Evolutionary conservation across 345 rosid species (phyloP).

Genomic region (Populus pruinosa): DNA sequence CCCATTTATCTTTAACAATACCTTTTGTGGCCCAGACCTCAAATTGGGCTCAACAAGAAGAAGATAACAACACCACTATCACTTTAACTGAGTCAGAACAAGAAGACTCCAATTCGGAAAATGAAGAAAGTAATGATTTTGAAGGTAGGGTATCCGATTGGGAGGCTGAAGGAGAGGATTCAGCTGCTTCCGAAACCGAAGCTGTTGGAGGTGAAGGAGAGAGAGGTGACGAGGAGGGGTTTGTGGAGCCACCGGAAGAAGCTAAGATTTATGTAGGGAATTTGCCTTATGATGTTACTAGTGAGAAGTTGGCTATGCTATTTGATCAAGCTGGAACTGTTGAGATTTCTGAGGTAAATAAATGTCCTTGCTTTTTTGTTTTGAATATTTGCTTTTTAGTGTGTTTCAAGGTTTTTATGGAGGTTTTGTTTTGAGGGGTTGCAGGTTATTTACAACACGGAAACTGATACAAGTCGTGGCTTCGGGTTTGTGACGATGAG

Average conservation of each 20-base stretch:
- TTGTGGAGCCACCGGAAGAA: constrained; percentile 65
- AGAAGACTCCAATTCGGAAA: constrained; percentile 26
- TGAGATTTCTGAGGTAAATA: constrained; percentile 82
- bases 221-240: constrained; percentile 28
- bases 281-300: constrained; percentile 74
- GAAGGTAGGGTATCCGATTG: constrained; percentile 33
- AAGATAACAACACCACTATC: constrained; percentile 31
- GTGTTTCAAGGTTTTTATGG: background rate
- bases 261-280: constrained; percentile 88
- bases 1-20: constrained; percentile 37
- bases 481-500: constrained; percentile 95
- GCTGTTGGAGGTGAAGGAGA: constrained; percentile 23
- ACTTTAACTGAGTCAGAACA: constrained; percentile 26
- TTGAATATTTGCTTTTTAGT: background rate
- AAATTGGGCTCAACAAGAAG: constrained; percentile 29
- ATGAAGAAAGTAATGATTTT: constrained; percentile 26
- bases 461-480: constrained; percentile 84
- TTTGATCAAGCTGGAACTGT: constrained; percentile 89
- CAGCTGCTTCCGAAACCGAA: constrained; percentile 9
- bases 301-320: constrained; percentile 73
- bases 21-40: constrained; percentile 61
- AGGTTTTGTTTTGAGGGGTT: constrained; percentile 10
- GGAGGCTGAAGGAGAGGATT: constrained; percentile 36
- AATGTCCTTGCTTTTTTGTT: background rate
- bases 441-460: constrained; percentile 81